Base-by-base conservation (phyloP, 2,329 filamentous ascomycete species). In the Fusarium humuli region DNA sequence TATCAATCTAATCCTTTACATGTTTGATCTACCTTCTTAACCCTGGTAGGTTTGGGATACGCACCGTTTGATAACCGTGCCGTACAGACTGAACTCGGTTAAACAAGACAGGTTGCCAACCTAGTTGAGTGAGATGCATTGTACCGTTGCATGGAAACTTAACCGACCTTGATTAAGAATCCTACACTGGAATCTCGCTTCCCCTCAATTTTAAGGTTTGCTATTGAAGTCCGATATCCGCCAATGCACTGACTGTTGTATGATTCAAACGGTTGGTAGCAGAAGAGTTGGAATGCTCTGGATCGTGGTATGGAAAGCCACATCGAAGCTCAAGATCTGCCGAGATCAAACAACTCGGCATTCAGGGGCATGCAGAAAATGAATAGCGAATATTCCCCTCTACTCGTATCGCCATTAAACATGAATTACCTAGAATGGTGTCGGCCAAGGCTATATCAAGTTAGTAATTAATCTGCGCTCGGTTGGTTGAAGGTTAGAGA, bases 401-500 rank as follows among this genome's bases (percentile, higher is more conserved):
- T 37, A 10, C 23, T 53, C 49, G 49, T 29, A 53, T 53, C 40
- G 34, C 10, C 34, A 37, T 37, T 37, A 37, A n/a, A n/a, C 34
- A 46, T 18, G 46, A 45, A 30, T 22, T 7, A 63, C 34, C 18
- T 37, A 37, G 34, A 57, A 60, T 16, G 46, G 59, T 41, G 40
- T 32, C 59, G 59, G 61, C 13, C 37, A 48, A 54, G 40, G 16
- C 61, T 57, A 37, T 49, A 64, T 64, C 54, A 50, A 58, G 64
- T 67, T 69, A 66, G 67, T 48, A 23, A 50, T 46, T 48, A 67
- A 61, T 55, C 44, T 53, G 37, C 16, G 48, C 52, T 70, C 47
- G 44, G 62, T 64, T 53, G 49, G 67, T 46, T 60, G 46, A 58
- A 68, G 45, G 46, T 50, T 52, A 46, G 45, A 68, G 40, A 62